phyloP scores from a whole-genome alignment of 2,329 filamentous ascomycete species.

The Sphaerostilbella broomeana region DNA sequence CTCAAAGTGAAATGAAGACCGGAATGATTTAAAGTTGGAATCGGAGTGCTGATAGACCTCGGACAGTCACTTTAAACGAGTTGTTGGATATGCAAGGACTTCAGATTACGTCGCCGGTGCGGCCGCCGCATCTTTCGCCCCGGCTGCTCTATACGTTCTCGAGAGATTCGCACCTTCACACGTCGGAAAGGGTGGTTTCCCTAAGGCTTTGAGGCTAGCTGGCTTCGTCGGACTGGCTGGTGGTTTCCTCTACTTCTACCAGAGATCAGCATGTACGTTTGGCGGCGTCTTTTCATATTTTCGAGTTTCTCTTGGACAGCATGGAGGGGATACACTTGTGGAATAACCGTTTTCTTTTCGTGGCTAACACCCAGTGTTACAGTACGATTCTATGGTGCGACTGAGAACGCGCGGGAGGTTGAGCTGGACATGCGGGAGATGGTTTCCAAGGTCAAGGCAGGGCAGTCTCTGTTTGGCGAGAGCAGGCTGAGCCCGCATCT shows the following conservation, averaged over 20 bases:
- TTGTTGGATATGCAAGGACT: slow-evolving; percentile 76
- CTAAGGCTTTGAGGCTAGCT: slow-evolving; percentile 73
- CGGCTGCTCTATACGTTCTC: slow-evolving; percentile 67
- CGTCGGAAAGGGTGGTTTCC: slow-evolving; percentile 75
- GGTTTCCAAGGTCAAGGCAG: slow-evolving; percentile 91
- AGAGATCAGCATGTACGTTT: slow-evolving; percentile 70
- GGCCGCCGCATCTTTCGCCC: slow-evolving; percentile 63
- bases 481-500: slow-evolving; percentile 75
- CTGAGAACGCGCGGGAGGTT: slow-evolving; percentile 84
- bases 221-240: slow-evolving; percentile 66
- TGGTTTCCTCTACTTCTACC: slow-evolving; percentile 80
- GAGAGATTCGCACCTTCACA: slow-evolving; percentile 81
- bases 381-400: slow-evolving; percentile 95
- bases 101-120: slow-evolving; percentile 74
- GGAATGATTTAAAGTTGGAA: neutral
- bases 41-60: slow-evolving; percentile 22
- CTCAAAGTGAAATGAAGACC: neutral
- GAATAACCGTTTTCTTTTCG: neutral
- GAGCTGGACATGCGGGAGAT: slow-evolving; percentile 98
- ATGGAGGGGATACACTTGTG: neutral
- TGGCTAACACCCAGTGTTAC: slow-evolving; percentile 4
- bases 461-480: slow-evolving; percentile 81
- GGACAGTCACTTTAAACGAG: slow-evolving; percentile 79
- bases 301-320: neutral
- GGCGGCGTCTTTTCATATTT: neutral